Evolutionary conservation across 192 early-diverging fungal species (phyloP).

Genomic region (Gorgonomyces haynaldii): DNA sequence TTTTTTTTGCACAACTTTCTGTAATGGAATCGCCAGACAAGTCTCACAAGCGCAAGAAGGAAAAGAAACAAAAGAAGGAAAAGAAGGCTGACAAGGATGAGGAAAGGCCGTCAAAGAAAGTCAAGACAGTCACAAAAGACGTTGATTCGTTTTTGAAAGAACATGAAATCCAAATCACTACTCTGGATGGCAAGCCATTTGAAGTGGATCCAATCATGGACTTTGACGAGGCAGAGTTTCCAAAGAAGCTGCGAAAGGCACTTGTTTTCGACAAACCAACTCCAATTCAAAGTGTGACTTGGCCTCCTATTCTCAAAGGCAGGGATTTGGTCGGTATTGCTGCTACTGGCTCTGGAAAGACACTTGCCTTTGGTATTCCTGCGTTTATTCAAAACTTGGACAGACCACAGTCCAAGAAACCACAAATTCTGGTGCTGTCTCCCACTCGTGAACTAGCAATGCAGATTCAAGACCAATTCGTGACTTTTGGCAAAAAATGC

Average conservation of each 20-base stretch:
- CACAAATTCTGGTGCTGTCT: slow-evolving; percentile 43
- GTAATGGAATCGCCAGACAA: slow-evolving; percentile 15
- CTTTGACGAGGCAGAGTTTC: slow-evolving; percentile 65
- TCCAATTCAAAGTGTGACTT: slow-evolving; percentile 85
- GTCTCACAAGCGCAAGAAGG: slow-evolving; percentile 22
- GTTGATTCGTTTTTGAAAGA: slow-evolving; percentile 23
- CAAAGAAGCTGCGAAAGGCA: slow-evolving; percentile 48
- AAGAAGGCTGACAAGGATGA: slow-evolving; percentile 10
- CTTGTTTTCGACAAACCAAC: slow-evolving; percentile 72
- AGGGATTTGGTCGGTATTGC: slow-evolving; percentile 88
- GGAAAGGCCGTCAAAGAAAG: slow-evolving; percentile 9
- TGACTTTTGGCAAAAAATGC: slow-evolving; percentile 48
- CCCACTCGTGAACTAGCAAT: slow-evolving; percentile 54
- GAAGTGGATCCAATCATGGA: slow-evolving; percentile 52
- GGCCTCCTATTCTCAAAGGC: slow-evolving; percentile 73
- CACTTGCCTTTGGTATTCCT: slow-evolving; percentile 58
- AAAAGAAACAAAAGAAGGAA: slow-evolving; percentile 28
- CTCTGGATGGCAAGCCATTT: slow-evolving; percentile 3
- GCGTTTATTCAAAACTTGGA: slow-evolving; percentile 49
- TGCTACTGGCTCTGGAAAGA: slow-evolving; percentile 27
- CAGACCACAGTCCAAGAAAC: slow-evolving; percentile 8
- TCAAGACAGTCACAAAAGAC: slow-evolving; percentile 8
- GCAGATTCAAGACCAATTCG: slow-evolving; percentile 44
- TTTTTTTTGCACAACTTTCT: slow-evolving; percentile 13
- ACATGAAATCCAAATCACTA: slow-evolving; percentile 27